phyloP scores from a whole-genome alignment of 768 basidiomycete genomes.

The Paxillus rubicundulus region DNA sequence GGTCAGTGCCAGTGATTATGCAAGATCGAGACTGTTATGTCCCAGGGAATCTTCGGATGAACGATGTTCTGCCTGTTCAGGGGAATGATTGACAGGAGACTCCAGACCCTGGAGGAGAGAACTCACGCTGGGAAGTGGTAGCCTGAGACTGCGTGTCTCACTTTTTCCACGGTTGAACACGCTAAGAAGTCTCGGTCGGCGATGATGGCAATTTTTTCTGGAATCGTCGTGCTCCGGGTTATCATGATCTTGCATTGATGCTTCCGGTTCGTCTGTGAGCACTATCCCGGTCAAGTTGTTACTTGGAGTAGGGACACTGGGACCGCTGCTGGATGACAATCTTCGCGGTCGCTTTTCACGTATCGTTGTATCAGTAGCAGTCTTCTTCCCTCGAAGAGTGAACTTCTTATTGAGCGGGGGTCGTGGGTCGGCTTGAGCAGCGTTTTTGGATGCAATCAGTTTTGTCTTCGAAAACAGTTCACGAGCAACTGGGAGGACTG shows the following conservation, averaged over 20 bases:
- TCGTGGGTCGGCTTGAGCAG: constrained; percentile 28
- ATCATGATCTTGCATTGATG: constrained; percentile 20
- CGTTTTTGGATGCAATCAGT: constrained; percentile 47
- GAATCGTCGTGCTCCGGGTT: constrained; percentile 12
- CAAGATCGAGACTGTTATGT: constrained; percentile 1
- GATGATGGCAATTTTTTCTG: constrained; percentile 17
- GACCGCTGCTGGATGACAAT: constrained; percentile 21
- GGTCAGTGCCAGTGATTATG: constrained; percentile 1
- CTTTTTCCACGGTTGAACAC: constrained; percentile 27
- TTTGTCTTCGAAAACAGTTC: constrained; percentile 79
- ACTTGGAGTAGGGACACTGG: not conserved
- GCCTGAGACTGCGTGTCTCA: not conserved
- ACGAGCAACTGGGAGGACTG: constrained; percentile 74
- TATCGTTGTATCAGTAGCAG: constrained; percentile 10
- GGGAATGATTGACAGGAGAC: not conserved
- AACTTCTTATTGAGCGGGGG: constrained; percentile 19
- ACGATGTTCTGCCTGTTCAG: constrained; percentile 4
- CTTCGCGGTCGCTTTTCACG: constrained; percentile 11
- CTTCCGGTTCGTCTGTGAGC: constrained; percentile 44
- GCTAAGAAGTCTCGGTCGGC: constrained; percentile 31
- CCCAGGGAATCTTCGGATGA: constrained; percentile 2
- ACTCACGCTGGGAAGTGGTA: constrained; percentile 14
- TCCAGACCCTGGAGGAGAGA: not conserved
- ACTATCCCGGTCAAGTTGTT: constrained; percentile 28
- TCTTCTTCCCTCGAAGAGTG: constrained; percentile 19